A percentile compares a stretch with the other conserved stretches of the same genome.
phyloP scores from a whole-genome alignment of 495 filamentous ascomycete species.

The Bryoglossum gracile region DNA sequence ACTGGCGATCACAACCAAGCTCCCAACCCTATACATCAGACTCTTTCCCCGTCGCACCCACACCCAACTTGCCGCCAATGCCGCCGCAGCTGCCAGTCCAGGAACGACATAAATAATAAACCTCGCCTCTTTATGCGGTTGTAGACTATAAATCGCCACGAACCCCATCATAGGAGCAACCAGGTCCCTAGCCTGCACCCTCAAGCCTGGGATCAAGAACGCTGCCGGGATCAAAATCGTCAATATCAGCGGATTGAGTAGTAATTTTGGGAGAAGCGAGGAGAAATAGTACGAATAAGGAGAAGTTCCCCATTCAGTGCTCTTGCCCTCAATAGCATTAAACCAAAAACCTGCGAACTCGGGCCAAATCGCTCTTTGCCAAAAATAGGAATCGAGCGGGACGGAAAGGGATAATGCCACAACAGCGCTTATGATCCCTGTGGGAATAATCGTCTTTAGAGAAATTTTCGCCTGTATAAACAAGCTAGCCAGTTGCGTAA shows the following conservation, averaged over 20 bases:
- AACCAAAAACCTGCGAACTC: conserved; percentile 85
- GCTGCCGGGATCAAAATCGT: conserved; percentile 59
- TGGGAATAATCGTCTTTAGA: conserved; percentile 52
- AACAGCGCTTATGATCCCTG: conserved; percentile 58
- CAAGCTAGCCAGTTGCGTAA: conserved; percentile 46
- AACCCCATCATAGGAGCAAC: conserved; percentile 64
- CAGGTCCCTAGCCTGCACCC: conserved; percentile 39
- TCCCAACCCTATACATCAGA: conserved; percentile 47
- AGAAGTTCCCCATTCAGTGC: conserved; percentile 79
- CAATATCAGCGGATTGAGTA: conserved; percentile 67
- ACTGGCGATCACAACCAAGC: conserved; percentile 47
- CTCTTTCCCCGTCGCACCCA: conserved; percentile 61
- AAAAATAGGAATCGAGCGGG: conserved; percentile 82
- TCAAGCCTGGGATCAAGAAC: conserved; percentile 42
- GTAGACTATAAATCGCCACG: conserved; percentile 67
- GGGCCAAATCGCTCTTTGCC: conserved; percentile 84
- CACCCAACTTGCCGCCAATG: conserved; percentile 65
- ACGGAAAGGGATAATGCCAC: conserved; percentile 60
- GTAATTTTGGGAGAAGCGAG: conserved; percentile 71
- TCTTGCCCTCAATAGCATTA: conserved; percentile 74
- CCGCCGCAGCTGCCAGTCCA: conserved; percentile 67
- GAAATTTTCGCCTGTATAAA: conserved; percentile 48
- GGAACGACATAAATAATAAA: conserved; percentile 91
- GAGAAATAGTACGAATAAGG: conserved; percentile 80
- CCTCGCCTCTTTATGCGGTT: conserved; percentile 94